Conservation (phyloP, 805 yeast genomes). For the Suhomyces xylopsoci region DNA sequence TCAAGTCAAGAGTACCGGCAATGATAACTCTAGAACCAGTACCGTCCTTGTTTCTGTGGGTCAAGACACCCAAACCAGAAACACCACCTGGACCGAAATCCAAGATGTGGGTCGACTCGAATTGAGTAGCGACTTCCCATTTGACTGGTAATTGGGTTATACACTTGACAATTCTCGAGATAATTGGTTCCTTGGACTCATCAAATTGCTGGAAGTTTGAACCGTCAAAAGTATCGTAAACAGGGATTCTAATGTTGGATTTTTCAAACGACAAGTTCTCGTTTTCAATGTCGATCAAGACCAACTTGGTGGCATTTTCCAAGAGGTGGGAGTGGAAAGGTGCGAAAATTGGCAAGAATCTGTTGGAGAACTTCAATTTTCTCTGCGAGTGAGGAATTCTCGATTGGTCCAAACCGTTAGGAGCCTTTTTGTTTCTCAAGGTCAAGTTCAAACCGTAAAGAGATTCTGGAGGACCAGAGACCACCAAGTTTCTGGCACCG, state of each 20-base stretch:
- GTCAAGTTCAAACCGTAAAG: slow-evolving; percentile 91
- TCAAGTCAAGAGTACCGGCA: slow-evolving; percentile 82
- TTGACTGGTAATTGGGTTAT: slow-evolving; percentile 87
- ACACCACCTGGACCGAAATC: slow-evolving; percentile 99
- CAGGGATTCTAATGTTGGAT: slow-evolving; percentile 71
- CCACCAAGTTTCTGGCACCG: slow-evolving; percentile 94
- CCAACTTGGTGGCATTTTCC: slow-evolving; percentile 63
- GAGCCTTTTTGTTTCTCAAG: slow-evolving; percentile 91
- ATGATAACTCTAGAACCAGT: slow-evolving; percentile 93
- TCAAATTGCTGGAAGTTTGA: slow-evolving; percentile 58
- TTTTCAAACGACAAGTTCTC: slow-evolving; percentile 57
- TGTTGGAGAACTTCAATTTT: slow-evolving; percentile 86
- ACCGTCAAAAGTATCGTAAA: slow-evolving; percentile 86
- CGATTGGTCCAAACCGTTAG: slow-evolving; percentile 91
- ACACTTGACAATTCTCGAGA: slow-evolving; percentile 70
- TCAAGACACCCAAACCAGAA: slow-evolving; percentile 92
- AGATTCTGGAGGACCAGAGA: slow-evolving; percentile 98
- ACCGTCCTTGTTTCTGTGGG: slow-evolving; percentile 98
- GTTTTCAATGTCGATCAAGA: slow-evolving; percentile 55
- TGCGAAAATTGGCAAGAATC: slow-evolving; percentile 91
- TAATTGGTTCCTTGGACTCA: slow-evolving; percentile 46
- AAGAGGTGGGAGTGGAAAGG: slow-evolving; percentile 95
- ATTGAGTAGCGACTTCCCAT: slow-evolving; percentile 90
- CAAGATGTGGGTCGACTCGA: slow-evolving; percentile 79
- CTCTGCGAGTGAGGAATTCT: slow-evolving; percentile 92